These are phyloP conservation scores for Chrysanthemum seticuspe DNA, from an alignment of 129 eudicot genomes.

Conservation along the genomic window DNA sequence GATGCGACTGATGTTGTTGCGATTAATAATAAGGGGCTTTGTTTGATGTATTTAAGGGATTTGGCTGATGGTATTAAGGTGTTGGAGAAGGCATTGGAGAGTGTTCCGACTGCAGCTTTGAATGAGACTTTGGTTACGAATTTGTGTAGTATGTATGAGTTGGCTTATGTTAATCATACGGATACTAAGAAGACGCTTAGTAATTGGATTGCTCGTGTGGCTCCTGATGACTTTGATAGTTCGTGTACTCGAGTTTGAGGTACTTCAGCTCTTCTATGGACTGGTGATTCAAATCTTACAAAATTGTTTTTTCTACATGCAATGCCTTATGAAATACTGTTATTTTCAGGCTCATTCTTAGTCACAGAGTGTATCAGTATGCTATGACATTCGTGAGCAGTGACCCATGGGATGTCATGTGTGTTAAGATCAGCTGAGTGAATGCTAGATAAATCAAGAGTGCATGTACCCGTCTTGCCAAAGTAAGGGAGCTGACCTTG, in stretches of 20 bases:
- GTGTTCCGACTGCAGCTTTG: constrained; percentile 77
- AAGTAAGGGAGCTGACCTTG: too few relatives aligned
- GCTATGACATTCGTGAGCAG: too few relatives aligned
- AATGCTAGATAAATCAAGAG: too few relatives aligned
- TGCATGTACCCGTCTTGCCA: too few relatives aligned
- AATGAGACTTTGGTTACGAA: constrained; percentile 75
- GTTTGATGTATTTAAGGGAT: constrained; percentile 95
- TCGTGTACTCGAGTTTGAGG: constrained; percentile 46
- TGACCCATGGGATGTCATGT: too few relatives aligned
- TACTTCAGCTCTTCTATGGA: too few relatives aligned
- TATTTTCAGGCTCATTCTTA: too few relatives aligned
- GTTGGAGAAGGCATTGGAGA: constrained; percentile 84
- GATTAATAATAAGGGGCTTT: constrained; percentile 79
- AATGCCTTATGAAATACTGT: too few relatives aligned
- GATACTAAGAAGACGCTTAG: constrained; percentile 87
- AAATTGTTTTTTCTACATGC: too few relatives aligned
- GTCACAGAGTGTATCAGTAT: too few relatives aligned
- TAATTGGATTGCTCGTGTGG: constrained; percentile 92
- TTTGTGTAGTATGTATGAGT: constrained; percentile 38
- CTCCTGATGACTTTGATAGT: constrained; percentile 93
- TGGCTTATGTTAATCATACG: constrained; percentile 84
- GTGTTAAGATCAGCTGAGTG: too few relatives aligned
- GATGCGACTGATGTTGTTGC: constrained; percentile 84
- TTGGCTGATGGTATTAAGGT: constrained; percentile 85
- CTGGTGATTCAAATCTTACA: too few relatives aligned